Conservation (phyloP, 495 filamentous ascomycete genomes). For the Talaromyces adpressus region DNA sequence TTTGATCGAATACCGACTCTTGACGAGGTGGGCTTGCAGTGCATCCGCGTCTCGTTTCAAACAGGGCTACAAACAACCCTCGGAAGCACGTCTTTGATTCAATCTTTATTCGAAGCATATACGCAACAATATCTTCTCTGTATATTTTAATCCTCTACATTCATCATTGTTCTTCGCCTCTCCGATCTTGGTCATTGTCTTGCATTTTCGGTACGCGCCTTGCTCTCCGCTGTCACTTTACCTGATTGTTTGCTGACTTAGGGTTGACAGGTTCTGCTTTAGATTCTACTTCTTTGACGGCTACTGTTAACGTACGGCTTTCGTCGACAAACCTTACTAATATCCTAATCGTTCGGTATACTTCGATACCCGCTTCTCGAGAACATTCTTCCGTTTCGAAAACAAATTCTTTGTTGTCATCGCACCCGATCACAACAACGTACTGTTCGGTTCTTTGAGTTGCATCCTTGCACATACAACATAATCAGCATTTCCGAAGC, state of each 20-base stretch:
- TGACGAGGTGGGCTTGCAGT: conserved; percentile 36
- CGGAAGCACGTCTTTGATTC: not conserved
- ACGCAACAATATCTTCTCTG: conserved; percentile 5
- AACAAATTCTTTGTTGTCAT: not conserved
- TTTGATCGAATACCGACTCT: conserved; percentile 9
- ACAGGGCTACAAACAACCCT: not conserved
- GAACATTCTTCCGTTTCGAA: not conserved
- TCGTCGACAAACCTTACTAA: conserved; percentile 1
- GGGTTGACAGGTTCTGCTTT: not conserved
- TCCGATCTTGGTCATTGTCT: conserved; percentile 3
- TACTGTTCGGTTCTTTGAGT: conserved; percentile 10
- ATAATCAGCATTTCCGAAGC: conserved; percentile 21
- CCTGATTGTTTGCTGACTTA: not conserved
- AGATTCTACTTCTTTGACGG: conserved; percentile 5
- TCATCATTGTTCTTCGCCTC: not conserved
- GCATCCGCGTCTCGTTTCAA: conserved; percentile 24
- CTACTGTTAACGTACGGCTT: not conserved
- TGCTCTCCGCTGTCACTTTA: not conserved
- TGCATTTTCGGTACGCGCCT: conserved; percentile 1
- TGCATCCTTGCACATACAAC: conserved; percentile 23
- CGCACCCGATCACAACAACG: not conserved
- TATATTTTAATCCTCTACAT: conserved; percentile 4
- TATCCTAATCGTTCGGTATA: conserved; percentile 4
- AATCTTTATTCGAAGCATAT: conserved; percentile 7
- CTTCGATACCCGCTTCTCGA: not conserved